These are phyloP conservation scores for Sonneratia caseolaris DNA, from an alignment of 345 rosid species.

Conservation along the genomic window DNA sequence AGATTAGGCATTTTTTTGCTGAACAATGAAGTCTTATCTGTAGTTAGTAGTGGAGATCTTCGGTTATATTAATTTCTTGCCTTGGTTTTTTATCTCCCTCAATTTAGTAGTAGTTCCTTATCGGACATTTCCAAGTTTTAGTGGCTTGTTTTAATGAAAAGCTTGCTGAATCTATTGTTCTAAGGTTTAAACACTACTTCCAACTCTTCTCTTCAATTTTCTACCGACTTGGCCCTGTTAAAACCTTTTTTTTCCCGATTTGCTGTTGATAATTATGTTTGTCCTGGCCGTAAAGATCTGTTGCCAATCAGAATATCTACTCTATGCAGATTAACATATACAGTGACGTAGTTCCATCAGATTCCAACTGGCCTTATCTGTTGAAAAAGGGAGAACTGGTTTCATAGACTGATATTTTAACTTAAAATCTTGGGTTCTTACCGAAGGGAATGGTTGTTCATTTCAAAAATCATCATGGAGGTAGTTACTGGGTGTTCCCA, in stretches of 20 bases:
- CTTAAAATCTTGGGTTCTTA: constrained; percentile 2
- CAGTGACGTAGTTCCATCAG: constrained; percentile 8
- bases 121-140: neutral
- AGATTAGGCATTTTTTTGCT: no score
- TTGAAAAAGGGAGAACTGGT: constrained; percentile 11
- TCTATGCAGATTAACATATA: constrained; percentile 11
- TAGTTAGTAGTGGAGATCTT: no score
- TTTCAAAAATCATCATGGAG: constrained; percentile 28
- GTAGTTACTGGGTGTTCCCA: constrained; percentile 22
- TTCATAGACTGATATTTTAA: constrained; percentile 4
- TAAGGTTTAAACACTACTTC: neutral
- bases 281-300: neutral
- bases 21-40: no score
- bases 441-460: constrained; percentile 28
- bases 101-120: neutral
- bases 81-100: no score
- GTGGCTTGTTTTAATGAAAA: neutral
- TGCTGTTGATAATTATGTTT: neutral
- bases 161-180: neutral
- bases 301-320: neutral
- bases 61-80: no score
- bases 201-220: neutral
- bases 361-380: constrained; percentile 11
- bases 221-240: neutral
- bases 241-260: neutral